Percentiles rank a stretch among this genome's conserved stretches.
phyloP scores from a whole-genome alignment of 2,329 filamentous ascomycete species.

The Paraconiothyrium brasiliense region DNA sequence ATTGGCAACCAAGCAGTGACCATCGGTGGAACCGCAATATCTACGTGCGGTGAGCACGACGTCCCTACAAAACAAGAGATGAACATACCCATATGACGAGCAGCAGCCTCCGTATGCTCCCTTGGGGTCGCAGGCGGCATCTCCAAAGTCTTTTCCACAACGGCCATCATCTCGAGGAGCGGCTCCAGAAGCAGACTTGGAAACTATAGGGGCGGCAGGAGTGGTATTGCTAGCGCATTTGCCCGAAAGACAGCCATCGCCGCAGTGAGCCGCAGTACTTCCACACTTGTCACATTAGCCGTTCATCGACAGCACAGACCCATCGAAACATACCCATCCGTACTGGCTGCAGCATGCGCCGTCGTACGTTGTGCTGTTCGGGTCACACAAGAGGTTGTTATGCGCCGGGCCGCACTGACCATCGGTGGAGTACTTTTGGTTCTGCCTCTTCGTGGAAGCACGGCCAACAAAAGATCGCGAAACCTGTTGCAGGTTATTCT shows the following conservation, averaged over 20 bases:
- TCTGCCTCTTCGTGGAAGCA: slow-evolving; percentile 39
- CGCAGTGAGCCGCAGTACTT: slow-evolving; percentile 52
- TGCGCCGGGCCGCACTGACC: slow-evolving; percentile 53
- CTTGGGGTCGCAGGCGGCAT: slow-evolving; percentile 51
- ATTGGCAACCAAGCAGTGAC: slow-evolving; percentile 48
- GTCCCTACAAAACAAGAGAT: background rate
- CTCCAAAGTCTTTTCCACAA: slow-evolving; percentile 53
- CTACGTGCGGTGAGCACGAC: slow-evolving; percentile 26
- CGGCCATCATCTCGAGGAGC: slow-evolving; percentile 48
- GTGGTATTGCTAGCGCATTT: slow-evolving; percentile 35
- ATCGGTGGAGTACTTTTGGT: slow-evolving; percentile 48
- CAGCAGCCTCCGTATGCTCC: slow-evolving; percentile 54
- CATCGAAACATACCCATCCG: slow-evolving; percentile 41
- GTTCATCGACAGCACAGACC: background rate
- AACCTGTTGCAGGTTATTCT: slow-evolving; percentile 31
- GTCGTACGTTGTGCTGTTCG: slow-evolving; percentile 56
- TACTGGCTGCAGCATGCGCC: slow-evolving; percentile 58
- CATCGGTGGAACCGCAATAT: slow-evolving; percentile 50
- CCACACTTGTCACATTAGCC: slow-evolving; percentile 50
- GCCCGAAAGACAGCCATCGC: slow-evolving; percentile 47
- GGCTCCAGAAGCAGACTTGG: slow-evolving; percentile 22
- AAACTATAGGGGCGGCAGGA: slow-evolving; percentile 16
- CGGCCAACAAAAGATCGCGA: slow-evolving; percentile 40
- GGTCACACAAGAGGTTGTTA: slow-evolving; percentile 53
- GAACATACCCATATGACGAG: slow-evolving; percentile 37